Conservation (phyloP, 169 alveolate genomes). For the Pseudocohnilembus persalinus region DNA sequence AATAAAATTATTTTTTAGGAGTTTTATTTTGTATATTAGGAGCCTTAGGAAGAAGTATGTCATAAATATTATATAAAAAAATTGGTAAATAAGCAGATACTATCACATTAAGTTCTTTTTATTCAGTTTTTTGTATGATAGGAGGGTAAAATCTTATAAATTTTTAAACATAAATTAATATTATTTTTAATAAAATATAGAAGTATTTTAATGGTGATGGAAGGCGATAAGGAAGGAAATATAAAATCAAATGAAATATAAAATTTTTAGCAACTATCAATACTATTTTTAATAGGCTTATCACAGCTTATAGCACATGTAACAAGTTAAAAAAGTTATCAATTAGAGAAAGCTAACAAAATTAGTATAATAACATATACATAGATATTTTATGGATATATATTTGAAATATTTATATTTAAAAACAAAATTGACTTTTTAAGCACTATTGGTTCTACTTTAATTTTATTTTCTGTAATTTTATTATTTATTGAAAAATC, state of each 20-base stretch:
- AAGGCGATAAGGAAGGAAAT: neutral
- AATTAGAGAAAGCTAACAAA: neutral
- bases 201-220: neutral
- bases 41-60: neutral
- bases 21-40: neutral
- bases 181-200: too few species aligned
- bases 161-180: neutral
- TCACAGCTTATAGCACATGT: neutral
- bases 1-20: neutral
- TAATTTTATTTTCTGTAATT: neutral
- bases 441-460: neutral
- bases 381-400: neutral
- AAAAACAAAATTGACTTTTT: neutral
- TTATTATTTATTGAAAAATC: too few species aligned
- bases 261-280: too few species aligned
- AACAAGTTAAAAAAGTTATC: neutral
- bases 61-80: too few species aligned
- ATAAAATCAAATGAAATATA: neutral
- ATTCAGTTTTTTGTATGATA: neutral
- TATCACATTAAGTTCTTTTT: neutral
- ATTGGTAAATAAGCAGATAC: neutral
- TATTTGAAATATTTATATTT: neutral
- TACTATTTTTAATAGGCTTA: neutral
- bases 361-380: neutral
- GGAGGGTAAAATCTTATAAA: neutral